Conservation (phyloP, 108 stramenopile genomes). For the Hondaea fermentalgiana region DNA sequence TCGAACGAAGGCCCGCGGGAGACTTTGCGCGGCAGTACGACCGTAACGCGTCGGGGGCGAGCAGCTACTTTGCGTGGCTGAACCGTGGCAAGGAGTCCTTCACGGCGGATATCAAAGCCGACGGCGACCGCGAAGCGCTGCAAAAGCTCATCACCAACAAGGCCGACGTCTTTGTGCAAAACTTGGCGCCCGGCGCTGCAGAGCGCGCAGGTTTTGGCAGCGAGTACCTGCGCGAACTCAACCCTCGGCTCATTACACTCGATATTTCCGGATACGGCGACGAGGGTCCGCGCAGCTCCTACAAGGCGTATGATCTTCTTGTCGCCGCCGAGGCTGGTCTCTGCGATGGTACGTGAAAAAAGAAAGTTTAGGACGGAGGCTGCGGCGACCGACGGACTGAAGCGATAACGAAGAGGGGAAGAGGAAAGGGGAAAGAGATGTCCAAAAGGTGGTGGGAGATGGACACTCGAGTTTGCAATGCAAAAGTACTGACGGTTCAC, state of each 20-base stretch:
- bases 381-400: too few species aligned
- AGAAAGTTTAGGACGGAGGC: too few species aligned
- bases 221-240: not conserved
- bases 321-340: constrained; percentile 7
- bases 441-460: too few species aligned
- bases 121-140: not conserved
- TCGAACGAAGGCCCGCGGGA: not conserved
- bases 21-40: constrained; percentile 4
- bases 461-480: too few species aligned
- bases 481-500: too few species aligned
- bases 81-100: constrained; percentile 6
- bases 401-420: too few species aligned
- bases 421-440: too few species aligned
- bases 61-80: constrained; percentile 18
- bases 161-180: constrained; percentile 10
- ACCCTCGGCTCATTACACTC: constrained; percentile 2
- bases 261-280: not conserved
- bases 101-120: not conserved
- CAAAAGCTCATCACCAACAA: not conserved
- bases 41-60: not conserved
- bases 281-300: not conserved
- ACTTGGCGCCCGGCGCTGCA: not conserved
- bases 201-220: constrained; percentile 2
- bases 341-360: not conserved
- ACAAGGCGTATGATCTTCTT: constrained; percentile 5